Percentiles rank a stretch among this genome's conserved stretches.
Conservation (phyloP, 2,329 filamentous ascomycete species). For the Sclerotinia nivalis region DNA sequence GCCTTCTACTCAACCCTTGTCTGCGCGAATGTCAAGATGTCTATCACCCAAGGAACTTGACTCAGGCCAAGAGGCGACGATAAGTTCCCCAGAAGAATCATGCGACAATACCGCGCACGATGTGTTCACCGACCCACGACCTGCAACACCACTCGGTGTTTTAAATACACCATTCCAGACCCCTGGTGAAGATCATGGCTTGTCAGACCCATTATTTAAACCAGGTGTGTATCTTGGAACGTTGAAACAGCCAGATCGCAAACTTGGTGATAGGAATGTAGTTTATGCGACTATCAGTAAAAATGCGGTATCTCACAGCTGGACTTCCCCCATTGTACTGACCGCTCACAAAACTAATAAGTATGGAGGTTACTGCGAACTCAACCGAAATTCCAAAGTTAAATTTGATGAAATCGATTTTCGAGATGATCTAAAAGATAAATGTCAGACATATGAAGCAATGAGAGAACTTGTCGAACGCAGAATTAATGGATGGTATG, state of each 20-base stretch:
- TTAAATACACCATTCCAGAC: conserved; percentile 2
- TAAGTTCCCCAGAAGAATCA: neutral
- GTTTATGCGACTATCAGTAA: conserved; percentile 10
- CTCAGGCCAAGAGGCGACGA: neutral
- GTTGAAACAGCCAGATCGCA: conserved; percentile 3
- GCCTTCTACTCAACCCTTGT: conserved; percentile 8
- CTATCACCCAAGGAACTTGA: conserved; percentile 5
- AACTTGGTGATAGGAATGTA: neutral
- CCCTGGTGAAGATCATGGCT: conserved; percentile 4
- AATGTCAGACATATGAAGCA: conserved; percentile 10
- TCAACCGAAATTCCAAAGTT: neutral
- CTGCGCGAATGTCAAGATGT: neutral
- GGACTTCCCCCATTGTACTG: conserved; percentile 2
- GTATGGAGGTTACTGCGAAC: conserved; percentile 12
- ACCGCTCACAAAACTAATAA: conserved; percentile 19
- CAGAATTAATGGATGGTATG: conserved; percentile 11
- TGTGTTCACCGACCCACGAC: neutral
- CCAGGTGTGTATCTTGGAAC: conserved; percentile 10
- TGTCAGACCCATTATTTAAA: conserved; percentile 11
- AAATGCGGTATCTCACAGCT: neutral
- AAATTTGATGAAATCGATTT: conserved; percentile 14
- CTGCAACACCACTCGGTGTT: conserved; percentile 14
- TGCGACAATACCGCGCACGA: neutral
- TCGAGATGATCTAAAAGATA: conserved; percentile 1
- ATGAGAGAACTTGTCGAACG: conserved; percentile 18